A percentile compares a stretch with the other conserved stretches of the same genome.
Conservation (phyloP, 1,284 basidiomycete species). For the Schizophyllum commune region DNA sequence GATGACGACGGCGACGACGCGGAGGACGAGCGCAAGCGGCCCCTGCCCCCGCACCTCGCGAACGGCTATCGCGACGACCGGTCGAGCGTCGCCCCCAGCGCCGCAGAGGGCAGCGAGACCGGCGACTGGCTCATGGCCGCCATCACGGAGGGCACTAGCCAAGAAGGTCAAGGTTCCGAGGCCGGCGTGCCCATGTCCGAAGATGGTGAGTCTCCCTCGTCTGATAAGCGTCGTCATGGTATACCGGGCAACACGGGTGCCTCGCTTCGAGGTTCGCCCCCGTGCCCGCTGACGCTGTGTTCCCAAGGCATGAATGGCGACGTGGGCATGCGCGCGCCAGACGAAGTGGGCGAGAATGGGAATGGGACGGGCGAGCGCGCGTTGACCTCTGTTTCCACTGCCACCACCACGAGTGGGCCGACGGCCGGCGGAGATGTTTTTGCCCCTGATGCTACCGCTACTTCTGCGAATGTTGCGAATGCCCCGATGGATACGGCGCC, state of each 20-base stretch:
- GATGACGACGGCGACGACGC: slow-evolving; percentile 67
- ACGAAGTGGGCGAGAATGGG: slow-evolving; percentile 25
- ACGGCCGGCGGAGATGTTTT: background rate
- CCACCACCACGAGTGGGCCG: background rate
- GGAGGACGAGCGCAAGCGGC: slow-evolving; percentile 59
- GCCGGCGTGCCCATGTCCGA: slow-evolving; percentile 6
- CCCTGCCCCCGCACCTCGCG: slow-evolving; percentile 45
- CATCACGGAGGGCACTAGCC: slow-evolving; percentile 53
- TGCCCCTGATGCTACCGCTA: slow-evolving; percentile 11
- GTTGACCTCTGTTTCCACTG: background rate
- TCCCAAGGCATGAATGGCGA: slow-evolving; percentile 42
- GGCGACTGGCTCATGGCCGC: slow-evolving; percentile 81
- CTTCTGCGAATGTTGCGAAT: too few species aligned
- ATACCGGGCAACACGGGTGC: background rate
- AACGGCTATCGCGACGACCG: slow-evolving; percentile 52
- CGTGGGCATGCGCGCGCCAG: slow-evolving; percentile 27
- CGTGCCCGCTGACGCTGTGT: background rate
- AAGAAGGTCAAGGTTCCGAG: slow-evolving; percentile 16
- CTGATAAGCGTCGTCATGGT: background rate
- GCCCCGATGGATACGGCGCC: slow-evolving; percentile 35
- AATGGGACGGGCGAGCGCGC: slow-evolving; percentile 3
- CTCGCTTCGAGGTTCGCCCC: slow-evolving; percentile 13
- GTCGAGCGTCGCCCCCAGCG: slow-evolving; percentile 58
- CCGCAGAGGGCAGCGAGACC: slow-evolving; percentile 65
- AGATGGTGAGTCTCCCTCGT: slow-evolving; percentile 20